Conservation (phyloP, 2,329 filamentous ascomycete genomes). For the Xylaria sp. region DNA sequence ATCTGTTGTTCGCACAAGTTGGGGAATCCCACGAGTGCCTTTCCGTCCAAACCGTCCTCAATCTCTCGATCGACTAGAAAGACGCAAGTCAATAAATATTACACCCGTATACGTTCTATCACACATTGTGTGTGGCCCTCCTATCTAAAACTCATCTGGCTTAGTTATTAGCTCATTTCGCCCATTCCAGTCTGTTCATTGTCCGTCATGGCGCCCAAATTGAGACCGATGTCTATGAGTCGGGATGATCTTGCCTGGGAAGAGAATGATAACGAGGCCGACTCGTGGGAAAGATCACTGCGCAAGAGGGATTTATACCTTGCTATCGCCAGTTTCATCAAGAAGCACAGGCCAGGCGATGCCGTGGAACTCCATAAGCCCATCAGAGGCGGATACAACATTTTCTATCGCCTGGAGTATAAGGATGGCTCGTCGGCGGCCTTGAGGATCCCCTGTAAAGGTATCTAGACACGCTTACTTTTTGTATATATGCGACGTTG, state of each 20-base stretch:
- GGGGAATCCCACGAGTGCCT: no score
- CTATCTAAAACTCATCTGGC: no score
- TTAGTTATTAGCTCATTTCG: no score
- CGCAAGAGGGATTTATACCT: slow-evolving; percentile 38
- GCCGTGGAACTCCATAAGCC: slow-evolving; percentile 41
- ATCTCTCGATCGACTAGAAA: no score
- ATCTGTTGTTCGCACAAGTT: no score
- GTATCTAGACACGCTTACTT: slow-evolving; percentile 15
- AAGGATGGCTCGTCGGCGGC: slow-evolving; percentile 49
- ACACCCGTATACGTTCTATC: no score
- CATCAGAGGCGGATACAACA: slow-evolving; percentile 49
- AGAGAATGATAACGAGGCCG: slow-evolving; percentile 42
- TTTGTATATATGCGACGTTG: neutral
- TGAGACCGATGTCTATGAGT: slow-evolving; percentile 40
- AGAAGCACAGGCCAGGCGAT: slow-evolving; percentile 44
- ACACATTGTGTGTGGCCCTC: no score
- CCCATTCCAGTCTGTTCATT: neutral
- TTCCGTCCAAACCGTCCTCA: no score
- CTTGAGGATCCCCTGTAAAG: slow-evolving; percentile 48
- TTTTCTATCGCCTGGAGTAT: slow-evolving; percentile 50
- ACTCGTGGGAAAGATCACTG: slow-evolving; percentile 45
- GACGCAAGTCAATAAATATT: no score
- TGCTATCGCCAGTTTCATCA: slow-evolving; percentile 42
- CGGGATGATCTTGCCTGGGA: slow-evolving; percentile 49
- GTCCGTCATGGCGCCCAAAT: slow-evolving; percentile 43